phyloP scores from a whole-genome alignment of 148 eudicot species.

The Rhododendron simsii region DNA sequence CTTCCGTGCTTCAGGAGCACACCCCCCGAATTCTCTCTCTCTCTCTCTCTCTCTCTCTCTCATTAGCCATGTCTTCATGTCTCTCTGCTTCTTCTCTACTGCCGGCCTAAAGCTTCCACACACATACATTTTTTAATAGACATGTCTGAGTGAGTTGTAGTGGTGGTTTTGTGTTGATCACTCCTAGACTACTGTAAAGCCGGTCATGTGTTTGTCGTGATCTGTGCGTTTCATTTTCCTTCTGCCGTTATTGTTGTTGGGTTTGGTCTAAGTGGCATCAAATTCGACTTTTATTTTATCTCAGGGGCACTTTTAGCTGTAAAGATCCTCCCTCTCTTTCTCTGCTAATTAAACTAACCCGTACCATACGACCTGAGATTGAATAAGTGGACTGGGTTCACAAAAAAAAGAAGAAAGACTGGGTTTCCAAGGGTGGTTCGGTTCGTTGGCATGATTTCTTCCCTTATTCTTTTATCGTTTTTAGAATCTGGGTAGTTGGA shows the following conservation, averaged over 20 bases:
- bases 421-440: slow-evolving; percentile 8
- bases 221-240: slow-evolving; percentile 7
- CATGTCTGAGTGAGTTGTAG: neutral
- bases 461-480: neutral
- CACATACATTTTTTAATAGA: neutral
- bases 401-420: neutral
- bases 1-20: neutral
- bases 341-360: neutral
- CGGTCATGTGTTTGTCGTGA: slow-evolving; percentile 16
- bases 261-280: neutral
- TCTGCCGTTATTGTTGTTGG: neutral
- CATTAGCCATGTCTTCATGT: slow-evolving; percentile 5
- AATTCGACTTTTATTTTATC: neutral
- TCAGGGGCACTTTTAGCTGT: slow-evolving; percentile 10
- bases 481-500: slow-evolving; percentile 16
- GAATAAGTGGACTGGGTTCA: neutral
- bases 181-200: neutral
- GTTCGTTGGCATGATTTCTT: neutral
- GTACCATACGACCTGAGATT: neutral
- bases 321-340: slow-evolving; percentile 10
- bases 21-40: too few species aligned
- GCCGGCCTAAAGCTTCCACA: slow-evolving; percentile 6
- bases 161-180: neutral
- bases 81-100: neutral
- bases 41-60: neutral